phyloP scores from a whole-genome alignment of 345 rosid genomes.

The Eucalyptus caleyi region DNA sequence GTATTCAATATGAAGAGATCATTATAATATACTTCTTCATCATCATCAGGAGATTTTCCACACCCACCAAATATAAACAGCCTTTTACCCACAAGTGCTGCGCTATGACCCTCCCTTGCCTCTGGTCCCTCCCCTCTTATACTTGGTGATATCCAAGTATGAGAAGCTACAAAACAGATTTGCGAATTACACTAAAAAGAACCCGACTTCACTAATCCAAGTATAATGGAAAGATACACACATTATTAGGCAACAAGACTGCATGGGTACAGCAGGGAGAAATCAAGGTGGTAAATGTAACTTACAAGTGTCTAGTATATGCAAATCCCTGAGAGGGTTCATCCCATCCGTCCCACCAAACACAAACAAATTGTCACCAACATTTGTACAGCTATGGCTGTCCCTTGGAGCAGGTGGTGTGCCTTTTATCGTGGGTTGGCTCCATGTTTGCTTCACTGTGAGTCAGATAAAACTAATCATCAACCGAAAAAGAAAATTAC shows the following conservation, averaged over 20 bases:
- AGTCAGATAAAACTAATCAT: background rate
- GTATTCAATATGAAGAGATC: conserved; percentile 84
- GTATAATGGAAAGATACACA: background rate
- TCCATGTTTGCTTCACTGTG: conserved; percentile 79
- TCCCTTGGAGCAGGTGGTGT: conserved; percentile 78
- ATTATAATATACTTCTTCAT: conserved; percentile 76
- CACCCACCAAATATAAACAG: conserved; percentile 93
- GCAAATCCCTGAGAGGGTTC: conserved; percentile 72
- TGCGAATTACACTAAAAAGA: background rate
- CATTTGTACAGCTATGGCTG: conserved; percentile 82
- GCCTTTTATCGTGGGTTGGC: conserved; percentile 63
- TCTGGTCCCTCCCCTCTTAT: conserved; percentile 90
- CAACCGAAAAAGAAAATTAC: background rate
- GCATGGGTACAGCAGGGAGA: background rate
- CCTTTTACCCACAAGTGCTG: conserved; percentile 84
- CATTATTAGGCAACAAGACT: background rate
- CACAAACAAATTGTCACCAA: conserved; percentile 63
- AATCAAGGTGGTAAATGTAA: background rate
- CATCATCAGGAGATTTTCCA: conserved; percentile 53
- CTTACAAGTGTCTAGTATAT: conserved; percentile 82
- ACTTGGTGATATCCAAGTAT: conserved; percentile 80
- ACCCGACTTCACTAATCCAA: background rate
- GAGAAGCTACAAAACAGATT: conserved; percentile 41
- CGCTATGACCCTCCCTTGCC: conserved; percentile 93
- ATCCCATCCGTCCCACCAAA: conserved; percentile 96